Evolutionary conservation across 176 grass and related monocot species (phyloP), one percentile per base, ranked within the genome.

Genomic region (Zizania latifolia): DNA sequence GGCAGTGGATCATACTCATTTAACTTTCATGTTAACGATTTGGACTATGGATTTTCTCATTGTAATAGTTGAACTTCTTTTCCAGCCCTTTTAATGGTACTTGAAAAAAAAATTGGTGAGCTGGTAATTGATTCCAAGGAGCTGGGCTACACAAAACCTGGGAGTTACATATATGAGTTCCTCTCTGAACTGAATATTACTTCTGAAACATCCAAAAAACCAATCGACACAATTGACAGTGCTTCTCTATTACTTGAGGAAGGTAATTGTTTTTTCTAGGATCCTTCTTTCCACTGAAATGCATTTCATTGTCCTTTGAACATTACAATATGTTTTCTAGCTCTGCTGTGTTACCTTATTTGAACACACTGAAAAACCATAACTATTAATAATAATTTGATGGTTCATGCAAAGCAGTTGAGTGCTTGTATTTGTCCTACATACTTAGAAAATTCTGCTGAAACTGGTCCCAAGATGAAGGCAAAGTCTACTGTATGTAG

Each of bases 131-230:
- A 83, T 68, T 98, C 91, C 81, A 98, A 85, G 86, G 94, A 92
- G 59, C 71, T 89, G 62, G 94, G 91, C 29, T 92, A 88, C 66
- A 98, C 94, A 74, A 80, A 83, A 43, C 68, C 84, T 73, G 89
- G 91, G 68, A 83, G 27, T 81, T 98, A 98, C 71, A 92, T 98
- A 66, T 98, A 92, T 8, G 89, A 98, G 54, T 98, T 98, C 60
- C 86, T 98, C 23, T 88, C 95, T 70, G 95, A 98, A 55, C 72
- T 94, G 66, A 98, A 98, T 75, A 94, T 98, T 80, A 98, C 84
- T 1, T 74, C 81, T 50, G 84, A 98, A 81, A 98, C 91, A 68
- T 88, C 95, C 61, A 98, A 87, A 83, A 94, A 92, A 77, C 88
- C 94, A 58, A 90, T 94, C 37, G 89, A 92, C 72, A 94, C 91